Evolutionary conservation across 176 grass and related monocot species (phyloP).

Genomic region (Carex littledalei): DNA sequence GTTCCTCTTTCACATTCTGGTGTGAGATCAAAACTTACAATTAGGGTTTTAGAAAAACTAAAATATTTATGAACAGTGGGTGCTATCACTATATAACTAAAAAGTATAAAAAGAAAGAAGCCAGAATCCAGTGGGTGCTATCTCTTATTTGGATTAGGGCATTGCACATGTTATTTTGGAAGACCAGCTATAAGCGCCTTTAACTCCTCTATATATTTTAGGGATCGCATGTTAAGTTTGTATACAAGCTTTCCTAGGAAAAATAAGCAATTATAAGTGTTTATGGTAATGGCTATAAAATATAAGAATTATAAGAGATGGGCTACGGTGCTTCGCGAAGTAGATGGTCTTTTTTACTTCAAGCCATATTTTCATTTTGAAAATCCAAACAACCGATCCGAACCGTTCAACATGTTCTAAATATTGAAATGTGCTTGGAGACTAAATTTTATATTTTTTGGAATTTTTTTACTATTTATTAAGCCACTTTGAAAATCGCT

Average conservation of each 20-base stretch:
- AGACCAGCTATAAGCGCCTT: not conserved
- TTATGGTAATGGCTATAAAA: not conserved
- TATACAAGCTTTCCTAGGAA: not conserved
- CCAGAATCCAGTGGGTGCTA: not conserved
- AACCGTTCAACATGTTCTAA: no score
- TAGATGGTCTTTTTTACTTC: no score
- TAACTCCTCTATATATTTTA: not conserved
- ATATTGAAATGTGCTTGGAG: no score
- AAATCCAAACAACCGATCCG: no score
- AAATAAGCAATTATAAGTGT: not conserved
- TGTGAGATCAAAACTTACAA: not conserved
- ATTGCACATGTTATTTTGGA: not conserved
- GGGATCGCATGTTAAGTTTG: not conserved
- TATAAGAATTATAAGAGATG: not conserved
- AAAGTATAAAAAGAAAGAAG: not conserved
- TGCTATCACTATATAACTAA: not conserved
- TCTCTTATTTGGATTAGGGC: not conserved
- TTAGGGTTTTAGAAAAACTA: not conserved
- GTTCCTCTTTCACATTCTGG: slow-evolving; percentile 51
- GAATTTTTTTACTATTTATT: no score
- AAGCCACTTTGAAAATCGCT: no score
- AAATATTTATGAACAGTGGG: not conserved
- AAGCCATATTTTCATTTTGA: no score
- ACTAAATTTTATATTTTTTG: no score
- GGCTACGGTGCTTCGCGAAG: no score